Evolutionary conservation across 441 rosid genomes (phyloP).

Genomic region (Erodium trifolium): DNA sequence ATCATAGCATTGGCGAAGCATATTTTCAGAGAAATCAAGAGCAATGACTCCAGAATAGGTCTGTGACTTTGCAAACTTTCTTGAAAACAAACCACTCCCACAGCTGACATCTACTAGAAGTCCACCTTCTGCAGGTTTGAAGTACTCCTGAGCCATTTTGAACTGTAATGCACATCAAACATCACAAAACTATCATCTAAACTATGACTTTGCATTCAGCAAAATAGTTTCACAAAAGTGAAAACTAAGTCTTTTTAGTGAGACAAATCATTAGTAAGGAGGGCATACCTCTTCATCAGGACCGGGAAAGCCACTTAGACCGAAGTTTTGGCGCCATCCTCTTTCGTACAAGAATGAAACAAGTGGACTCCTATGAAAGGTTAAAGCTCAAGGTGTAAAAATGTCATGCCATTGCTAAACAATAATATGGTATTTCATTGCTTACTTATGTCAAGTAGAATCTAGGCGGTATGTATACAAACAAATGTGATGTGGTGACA

Average conservation of each 20-base stretch:
- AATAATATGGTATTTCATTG: neutral
- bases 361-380: conserved; percentile 64
- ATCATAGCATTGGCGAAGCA: conserved; percentile 85
- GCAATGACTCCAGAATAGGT: conserved; percentile 69
- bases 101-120: conserved; percentile 84
- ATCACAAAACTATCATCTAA: conserved; percentile 13
- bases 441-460: neutral
- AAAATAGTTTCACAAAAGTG: conserved; percentile 1
- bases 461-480: neutral
- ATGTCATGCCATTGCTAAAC: neutral
- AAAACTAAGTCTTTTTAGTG: neutral
- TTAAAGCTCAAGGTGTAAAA: conserved; percentile 15
- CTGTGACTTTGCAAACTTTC: conserved; percentile 69
- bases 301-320: conserved; percentile 77
- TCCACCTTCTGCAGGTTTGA: conserved; percentile 71
- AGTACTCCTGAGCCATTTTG: conserved; percentile 83
- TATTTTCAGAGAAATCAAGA: conserved; percentile 89
- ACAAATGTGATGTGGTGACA: neutral
- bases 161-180: conserved; percentile 44
- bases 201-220: conserved; percentile 1
- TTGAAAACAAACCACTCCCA: conserved; percentile 84
- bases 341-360: conserved; percentile 88
- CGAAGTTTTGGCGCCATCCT: conserved; percentile 88
- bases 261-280: conserved; percentile 7
- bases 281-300: conserved; percentile 74